Base-by-base conservation (phyloP, 768 basidiomycete species). In the Nidularia pulvinata region DNA sequence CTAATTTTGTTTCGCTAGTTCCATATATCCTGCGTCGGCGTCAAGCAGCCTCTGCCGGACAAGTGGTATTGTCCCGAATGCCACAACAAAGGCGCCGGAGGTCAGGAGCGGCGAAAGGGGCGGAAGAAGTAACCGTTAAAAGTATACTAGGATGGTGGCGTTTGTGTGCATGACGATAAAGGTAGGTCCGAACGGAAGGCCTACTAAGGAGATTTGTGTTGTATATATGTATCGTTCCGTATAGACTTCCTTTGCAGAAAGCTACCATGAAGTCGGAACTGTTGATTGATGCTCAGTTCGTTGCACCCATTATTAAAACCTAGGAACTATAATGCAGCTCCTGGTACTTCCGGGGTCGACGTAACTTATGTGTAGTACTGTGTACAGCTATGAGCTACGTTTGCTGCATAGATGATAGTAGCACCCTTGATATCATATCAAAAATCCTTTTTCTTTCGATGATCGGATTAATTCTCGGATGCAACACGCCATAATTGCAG, bases 1-100 rank as follows among this genome's bases (percentile, higher is more conserved):
- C 25, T 44, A 6, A 39, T 13, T 34, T 19, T 50, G 13, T 36
- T 51, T 14, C 49, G 30, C 25, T 56, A 85, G 84, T 86, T 85
- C 71, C 84, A 86, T 62, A 69, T 86, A 36, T 69, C 73, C 33
- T 86, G 84, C 59, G 82, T 85, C 11, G 77, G 79, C 30, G 68
- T 86, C 49, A 79, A 67, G 62, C 69, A 67, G 37, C 78, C 62
- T 57, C 72, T 64, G 51, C 79, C 66, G 61, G 82, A 83, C 56
- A 77, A 75, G 37, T 84, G 82, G 81, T 84, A 79, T 55, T 85
- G 83, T 60, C 75, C 75, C 2, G 76, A 77, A 45, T 85, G 83
- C 56, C 74, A 77, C 22, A 69, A 65, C 47, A 75, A 74, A 46
- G 59, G 59, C 1, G 62, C 61, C 16, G 64, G 37, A 10, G 16